Conservation (phyloP, 1,139 yeast species). For the Pichia sp. region DNA sequence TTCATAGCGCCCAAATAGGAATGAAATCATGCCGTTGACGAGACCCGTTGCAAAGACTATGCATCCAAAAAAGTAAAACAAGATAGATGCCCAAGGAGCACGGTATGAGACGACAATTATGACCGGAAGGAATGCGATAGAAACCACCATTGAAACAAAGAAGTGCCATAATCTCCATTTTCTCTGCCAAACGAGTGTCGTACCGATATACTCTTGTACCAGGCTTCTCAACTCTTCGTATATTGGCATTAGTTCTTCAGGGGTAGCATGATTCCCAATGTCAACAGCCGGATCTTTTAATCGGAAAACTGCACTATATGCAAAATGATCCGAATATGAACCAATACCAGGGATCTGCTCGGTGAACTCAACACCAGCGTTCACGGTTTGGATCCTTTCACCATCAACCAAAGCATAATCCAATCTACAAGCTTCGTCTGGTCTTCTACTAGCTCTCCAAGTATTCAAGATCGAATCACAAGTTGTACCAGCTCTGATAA, state of each 20-base stretch:
- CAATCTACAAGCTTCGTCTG: slow-evolving; percentile 77
- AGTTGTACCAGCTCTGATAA: slow-evolving; percentile 71
- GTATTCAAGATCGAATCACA: slow-evolving; percentile 85
- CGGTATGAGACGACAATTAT: slow-evolving; percentile 53
- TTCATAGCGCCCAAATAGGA: slow-evolving; percentile 73
- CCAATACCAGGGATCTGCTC: slow-evolving; percentile 56
- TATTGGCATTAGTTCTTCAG: slow-evolving; percentile 27
- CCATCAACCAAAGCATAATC: slow-evolving; percentile 83
- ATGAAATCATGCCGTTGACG: slow-evolving; percentile 72
- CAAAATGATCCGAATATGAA: slow-evolving; percentile 92
- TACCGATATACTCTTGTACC: slow-evolving; percentile 44
- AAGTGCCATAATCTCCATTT: slow-evolving; percentile 64
- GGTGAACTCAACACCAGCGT: slow-evolving; percentile 66
- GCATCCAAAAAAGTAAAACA: slow-evolving; percentile 46
- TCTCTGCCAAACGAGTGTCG: slow-evolving; percentile 53
- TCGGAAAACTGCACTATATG: slow-evolving; percentile 55
- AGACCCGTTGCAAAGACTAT: slow-evolving; percentile 59
- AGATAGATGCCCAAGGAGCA: slow-evolving; percentile 53
- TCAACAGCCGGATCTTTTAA: not conserved
- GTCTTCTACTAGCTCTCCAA: slow-evolving; percentile 62
- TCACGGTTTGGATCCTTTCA: slow-evolving; percentile 40
- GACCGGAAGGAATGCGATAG: slow-evolving; percentile 48
- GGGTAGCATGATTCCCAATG: not conserved
- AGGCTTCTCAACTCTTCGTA: slow-evolving; percentile 52
- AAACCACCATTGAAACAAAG: slow-evolving; percentile 41